Evolutionary conservation across 768 basidiomycete genomes (phyloP).

Genomic region (Lentinula edodes): DNA sequence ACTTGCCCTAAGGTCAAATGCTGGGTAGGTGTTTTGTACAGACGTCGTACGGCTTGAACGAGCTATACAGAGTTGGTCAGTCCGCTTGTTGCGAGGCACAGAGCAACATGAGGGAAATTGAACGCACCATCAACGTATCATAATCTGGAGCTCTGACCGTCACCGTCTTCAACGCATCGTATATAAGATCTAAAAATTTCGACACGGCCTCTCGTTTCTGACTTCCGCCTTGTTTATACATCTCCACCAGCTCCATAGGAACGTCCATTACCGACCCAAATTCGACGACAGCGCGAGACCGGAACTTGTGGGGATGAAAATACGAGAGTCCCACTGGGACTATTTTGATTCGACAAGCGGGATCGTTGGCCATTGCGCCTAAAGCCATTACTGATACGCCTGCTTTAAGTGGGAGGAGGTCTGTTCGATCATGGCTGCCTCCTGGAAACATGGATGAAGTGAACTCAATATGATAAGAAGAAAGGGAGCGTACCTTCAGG

Average conservation of each 20-base stretch:
- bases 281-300: constrained; percentile 95
- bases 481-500: constrained; percentile 77
- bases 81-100: neutral
- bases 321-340: constrained; percentile 79
- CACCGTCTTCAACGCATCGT: constrained; percentile 91
- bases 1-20: constrained; percentile 92
- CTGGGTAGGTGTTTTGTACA: constrained; percentile 93
- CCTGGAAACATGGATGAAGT: constrained; percentile 40
- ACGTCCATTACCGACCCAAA: constrained; percentile 90
- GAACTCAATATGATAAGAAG: neutral
- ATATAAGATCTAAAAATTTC: constrained; percentile 84
- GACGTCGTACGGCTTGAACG: constrained; percentile 87
- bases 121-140: constrained; percentile 89
- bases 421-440: constrained; percentile 96
- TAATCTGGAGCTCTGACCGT: constrained; percentile 97
- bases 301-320: constrained; percentile 80
- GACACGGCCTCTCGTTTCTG: constrained; percentile 88
- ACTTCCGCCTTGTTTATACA: constrained; percentile 85
- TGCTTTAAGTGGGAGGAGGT: constrained; percentile 95
- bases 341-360: constrained; percentile 81
- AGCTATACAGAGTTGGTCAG: constrained; percentile 42
- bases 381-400: constrained; percentile 98
- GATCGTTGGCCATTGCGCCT: constrained; percentile 92
- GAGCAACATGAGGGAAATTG: neutral
- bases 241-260: constrained; percentile 77